Conservation (phyloP, 192 early-diverging fungal species). For the Coemansia sp. region DNA sequence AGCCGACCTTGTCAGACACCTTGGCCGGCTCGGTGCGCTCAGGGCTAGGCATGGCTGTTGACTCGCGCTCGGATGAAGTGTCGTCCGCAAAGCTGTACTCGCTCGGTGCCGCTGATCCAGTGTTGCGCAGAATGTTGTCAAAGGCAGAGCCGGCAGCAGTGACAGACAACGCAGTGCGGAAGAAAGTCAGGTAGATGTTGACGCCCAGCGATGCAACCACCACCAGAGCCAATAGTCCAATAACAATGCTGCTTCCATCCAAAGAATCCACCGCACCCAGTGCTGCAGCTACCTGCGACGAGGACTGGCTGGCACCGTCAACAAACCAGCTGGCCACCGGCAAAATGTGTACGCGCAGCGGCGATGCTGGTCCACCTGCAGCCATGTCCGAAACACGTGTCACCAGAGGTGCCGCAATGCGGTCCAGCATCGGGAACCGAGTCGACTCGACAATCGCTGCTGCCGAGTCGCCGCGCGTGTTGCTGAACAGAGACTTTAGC, state of each 20-base stretch:
- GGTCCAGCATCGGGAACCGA: constrained; percentile 36
- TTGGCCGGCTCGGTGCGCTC: constrained; percentile 7
- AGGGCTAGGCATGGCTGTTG: neutral
- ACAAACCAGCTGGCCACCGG: constrained; percentile 33
- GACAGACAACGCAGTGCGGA: constrained; percentile 7
- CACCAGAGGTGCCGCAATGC: constrained; percentile 37
- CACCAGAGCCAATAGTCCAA: constrained; percentile 37
- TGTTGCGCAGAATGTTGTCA: constrained; percentile 24
- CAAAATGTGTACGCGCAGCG: constrained; percentile 37
- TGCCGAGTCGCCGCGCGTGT: constrained; percentile 12
- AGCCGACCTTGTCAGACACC: neutral
- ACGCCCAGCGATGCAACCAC: constrained; percentile 43
- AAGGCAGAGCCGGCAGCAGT: constrained; percentile 13
- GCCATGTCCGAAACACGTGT: constrained; percentile 18
- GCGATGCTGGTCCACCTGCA: neutral
- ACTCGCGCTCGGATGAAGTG: constrained; percentile 5
- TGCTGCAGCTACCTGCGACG: neutral
- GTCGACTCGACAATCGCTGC: constrained; percentile 31
- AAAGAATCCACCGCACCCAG: constrained; percentile 11
- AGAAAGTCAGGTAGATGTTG: constrained; percentile 49
- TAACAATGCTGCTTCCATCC: constrained; percentile 41
- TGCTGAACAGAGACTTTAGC: constrained; percentile 35
- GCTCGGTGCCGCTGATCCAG: constrained; percentile 13
- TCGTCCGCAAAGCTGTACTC: constrained; percentile 24
- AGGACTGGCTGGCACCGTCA: constrained; percentile 6